These are phyloP conservation scores for Jacaranda copaia DNA, from an alignment of 257 asterid genomes.

Conservation along the genomic window DNA sequence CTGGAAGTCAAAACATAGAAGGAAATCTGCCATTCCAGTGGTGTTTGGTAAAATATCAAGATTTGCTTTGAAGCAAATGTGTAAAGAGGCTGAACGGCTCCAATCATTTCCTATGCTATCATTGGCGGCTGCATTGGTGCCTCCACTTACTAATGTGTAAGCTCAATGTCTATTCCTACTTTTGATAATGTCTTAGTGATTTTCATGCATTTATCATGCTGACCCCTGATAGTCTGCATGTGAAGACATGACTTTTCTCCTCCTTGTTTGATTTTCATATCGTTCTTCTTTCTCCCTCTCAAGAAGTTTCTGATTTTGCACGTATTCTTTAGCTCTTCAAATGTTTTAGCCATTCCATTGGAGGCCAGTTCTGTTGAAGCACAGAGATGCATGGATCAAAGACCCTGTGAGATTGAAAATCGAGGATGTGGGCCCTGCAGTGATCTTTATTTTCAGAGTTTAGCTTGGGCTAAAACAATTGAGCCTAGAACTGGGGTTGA, in stretches of 20 bases:
- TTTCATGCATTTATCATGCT: constrained; percentile 21
- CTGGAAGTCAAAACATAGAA: constrained; percentile 48
- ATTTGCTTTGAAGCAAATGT: constrained; percentile 61
- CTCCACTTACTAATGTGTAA: constrained; percentile 81
- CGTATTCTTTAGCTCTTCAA: constrained; percentile 59
- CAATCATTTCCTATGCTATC: constrained; percentile 70
- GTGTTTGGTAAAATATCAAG: constrained; percentile 61
- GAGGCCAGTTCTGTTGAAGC: constrained; percentile 58
- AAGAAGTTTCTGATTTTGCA: constrained; percentile 21
- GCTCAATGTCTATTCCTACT: constrained; percentile 38
- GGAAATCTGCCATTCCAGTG: constrained; percentile 50
- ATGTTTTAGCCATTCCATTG: constrained; percentile 58
- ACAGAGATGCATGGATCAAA: constrained; percentile 56
- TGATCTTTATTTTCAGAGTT: constrained; percentile 57
- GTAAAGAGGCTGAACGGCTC: constrained; percentile 65
- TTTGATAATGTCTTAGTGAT: background rate
- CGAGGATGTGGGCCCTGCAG: constrained; percentile 55
- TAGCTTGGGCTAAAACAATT: constrained; percentile 70
- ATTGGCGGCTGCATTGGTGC: constrained; percentile 76
- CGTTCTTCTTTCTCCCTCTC: constrained; percentile 9
- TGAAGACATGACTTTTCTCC: background rate
- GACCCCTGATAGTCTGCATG: background rate
- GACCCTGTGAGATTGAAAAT: constrained; percentile 72
- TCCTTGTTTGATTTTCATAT: background rate
- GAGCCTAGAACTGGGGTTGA: constrained; percentile 93